Base-by-base conservation (phyloP, 805 yeast species). In the Candida dajiaensis region DNA sequence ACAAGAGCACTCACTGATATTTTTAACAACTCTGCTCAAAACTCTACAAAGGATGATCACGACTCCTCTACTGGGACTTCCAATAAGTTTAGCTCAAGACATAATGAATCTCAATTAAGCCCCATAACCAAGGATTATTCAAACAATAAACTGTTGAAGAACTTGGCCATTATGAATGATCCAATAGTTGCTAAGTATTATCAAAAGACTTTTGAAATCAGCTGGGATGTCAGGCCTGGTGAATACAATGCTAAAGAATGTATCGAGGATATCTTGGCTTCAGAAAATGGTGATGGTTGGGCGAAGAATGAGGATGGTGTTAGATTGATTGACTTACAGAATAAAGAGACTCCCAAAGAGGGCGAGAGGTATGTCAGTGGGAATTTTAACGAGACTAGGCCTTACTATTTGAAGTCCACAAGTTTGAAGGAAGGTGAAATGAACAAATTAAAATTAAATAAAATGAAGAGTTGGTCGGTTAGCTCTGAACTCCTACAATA, bases 251-350 rank as follows among this genome's bases (percentile, higher is more conserved):
- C 96, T 0, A 74, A 75, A 42, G 86, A 82, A 48, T 78, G 90
- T 51, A 73, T 89, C 11, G 80, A 80, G 28, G 95, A 88, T 62
- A 84, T 90, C 2, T 75, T 87, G 47, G 73, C 76, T 25, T 85
- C 86, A 26, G 85, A 87, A 1, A 76, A 78, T 43, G 92, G 88
- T 1, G 76, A 77, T 43, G 94, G 89, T 3, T 82, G 83, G 83
- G 77, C 74, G 25, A 66, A 65, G 44, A 71, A 73, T 46, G 74
- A 71, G 38, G 74, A 71, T 45, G 78, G 79, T 1, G 51, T 63
- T 8, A 63, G 66, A 26, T 57, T 68, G 45, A 62, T 73, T 20
- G 78, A 73, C 48, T 52, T 70, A 31, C 59, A 60, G 28, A 46
- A 16, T 25, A 41, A 23, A 42, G 45, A 33, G 25, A 47, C 22